These are phyloP conservation scores for Lunasporangiospora selenospora DNA, from an alignment of 192 early-diverging fungal genomes.

Conservation along the genomic window DNA sequence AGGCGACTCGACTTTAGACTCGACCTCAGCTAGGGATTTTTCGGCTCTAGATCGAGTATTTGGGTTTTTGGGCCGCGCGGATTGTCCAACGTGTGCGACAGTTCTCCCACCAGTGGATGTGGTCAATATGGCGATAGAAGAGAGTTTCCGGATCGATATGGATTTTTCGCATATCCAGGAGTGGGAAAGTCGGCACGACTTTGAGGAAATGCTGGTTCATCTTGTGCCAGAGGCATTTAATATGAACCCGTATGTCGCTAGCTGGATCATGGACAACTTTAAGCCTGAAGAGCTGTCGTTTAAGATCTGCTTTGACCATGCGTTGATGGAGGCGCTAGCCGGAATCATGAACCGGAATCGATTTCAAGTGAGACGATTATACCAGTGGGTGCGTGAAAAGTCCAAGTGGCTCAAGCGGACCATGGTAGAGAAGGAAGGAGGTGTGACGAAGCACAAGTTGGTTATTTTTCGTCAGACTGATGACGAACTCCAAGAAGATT, in stretches of 20 bases:
- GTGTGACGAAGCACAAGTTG: too few species aligned
- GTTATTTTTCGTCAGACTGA: too few species aligned
- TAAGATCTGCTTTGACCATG: constrained; percentile 39
- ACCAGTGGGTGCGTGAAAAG: too few species aligned
- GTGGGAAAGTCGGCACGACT: constrained; percentile 12
- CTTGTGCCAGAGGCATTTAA: not conserved
- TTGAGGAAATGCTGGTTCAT: constrained; percentile 22
- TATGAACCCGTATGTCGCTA: constrained; percentile 21
- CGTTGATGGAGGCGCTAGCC: constrained; percentile 13
- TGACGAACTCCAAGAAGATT: too few species aligned
- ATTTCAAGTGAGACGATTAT: constrained; percentile 8
- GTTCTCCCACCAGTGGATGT: not conserved
- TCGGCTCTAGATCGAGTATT: too few species aligned
- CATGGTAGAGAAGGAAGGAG: too few species aligned
- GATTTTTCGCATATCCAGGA: constrained; percentile 7
- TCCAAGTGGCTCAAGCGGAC: too few species aligned
- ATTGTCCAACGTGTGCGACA: too few species aligned
- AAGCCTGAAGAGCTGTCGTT: constrained; percentile 8
- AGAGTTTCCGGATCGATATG: constrained; percentile 31
- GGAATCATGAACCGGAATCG: constrained; percentile 24
- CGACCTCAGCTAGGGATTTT: too few species aligned
- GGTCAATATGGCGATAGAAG: constrained; percentile 20
- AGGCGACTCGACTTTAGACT: too few species aligned
- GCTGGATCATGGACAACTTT: constrained; percentile 24
- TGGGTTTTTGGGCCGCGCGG: too few species aligned